Evolutionary conservation across 2,329 filamentous ascomycete species (phyloP), one percentile per base, ranked within the genome.

Genomic region (Lojkania enalia): DNA sequence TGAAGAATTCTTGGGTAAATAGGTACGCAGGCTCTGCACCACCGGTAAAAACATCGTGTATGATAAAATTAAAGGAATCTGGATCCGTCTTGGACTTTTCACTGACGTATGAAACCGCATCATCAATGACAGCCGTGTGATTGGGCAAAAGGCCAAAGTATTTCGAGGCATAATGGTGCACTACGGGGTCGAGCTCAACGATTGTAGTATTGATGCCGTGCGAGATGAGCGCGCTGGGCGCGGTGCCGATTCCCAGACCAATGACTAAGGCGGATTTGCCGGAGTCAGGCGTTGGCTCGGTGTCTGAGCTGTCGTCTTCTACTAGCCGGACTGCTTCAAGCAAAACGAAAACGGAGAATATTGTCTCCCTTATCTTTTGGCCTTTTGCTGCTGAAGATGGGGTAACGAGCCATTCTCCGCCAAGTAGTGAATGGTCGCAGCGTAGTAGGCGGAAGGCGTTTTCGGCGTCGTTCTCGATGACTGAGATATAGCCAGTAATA

Each of bases 31-130:
- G 94, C 68, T 97, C 94, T 0, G 90, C 91, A 40, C 94, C 94
- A 18, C 94, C 94, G 0, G 94, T 99, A 68, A 99, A 99, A 18
- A 99, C 94, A 58, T 99, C 94, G 68, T 99, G 94, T 42, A 99
- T 80, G 62, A 99, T 94, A 74, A 96, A 97, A 72, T 96, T 86
- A 67, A 87, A 99, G 20, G 76, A 76, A 19, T 39, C 47, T 9
- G 67, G 65, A 7, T 54, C 52, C 3, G 59, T 40, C 35, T 75
- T 69, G 14, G 83, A 79, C 67, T 84, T 71, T 9, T 69, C 63
- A 11, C 74, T 58, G 5, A 85, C 79, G 62, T 80, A 96, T n/a
- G 74, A 72, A 2, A 90, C 83, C 0, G 94, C 94, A 59, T 99
- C 90, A 39, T 85, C 81, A 51, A 97, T 85, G 41, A 89, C 81